Conservation (phyloP, 345 rosid species). For the Sonneratia alba region DNA sequence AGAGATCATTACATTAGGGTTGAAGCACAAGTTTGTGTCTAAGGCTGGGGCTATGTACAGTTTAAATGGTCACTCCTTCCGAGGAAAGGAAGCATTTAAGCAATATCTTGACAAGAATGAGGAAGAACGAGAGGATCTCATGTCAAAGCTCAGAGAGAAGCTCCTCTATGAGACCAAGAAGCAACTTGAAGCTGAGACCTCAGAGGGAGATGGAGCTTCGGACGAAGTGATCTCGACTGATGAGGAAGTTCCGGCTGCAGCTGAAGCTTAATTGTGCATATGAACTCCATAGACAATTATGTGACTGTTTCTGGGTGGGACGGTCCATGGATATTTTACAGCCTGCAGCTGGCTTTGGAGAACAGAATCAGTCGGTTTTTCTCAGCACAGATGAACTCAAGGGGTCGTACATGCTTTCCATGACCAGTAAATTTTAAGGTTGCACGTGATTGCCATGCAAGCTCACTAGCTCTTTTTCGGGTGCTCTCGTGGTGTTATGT, state of each 20-base stretch:
- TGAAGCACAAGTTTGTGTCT: conserved; percentile 58
- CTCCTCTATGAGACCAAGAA: conserved; percentile 25
- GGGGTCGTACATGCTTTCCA: too few species aligned
- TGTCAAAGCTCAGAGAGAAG: conserved; percentile 52
- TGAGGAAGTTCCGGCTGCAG: conserved; percentile 61
- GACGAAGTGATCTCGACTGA: conserved; percentile 30
- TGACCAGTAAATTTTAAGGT: too few species aligned
- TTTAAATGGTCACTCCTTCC: conserved; percentile 40
- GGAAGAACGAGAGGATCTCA: conserved; percentile 47
- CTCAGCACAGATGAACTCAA: too few species aligned
- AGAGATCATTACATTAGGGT: conserved; percentile 63
- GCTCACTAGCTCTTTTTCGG: too few species aligned
- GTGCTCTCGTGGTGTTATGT: too few species aligned
- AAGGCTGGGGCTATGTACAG: conserved; percentile 42
- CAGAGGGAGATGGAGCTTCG: conserved; percentile 23
- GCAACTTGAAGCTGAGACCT: conserved; percentile 18
- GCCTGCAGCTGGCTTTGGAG: too few species aligned
- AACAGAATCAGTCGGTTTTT: too few species aligned
- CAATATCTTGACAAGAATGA: conserved; percentile 42
- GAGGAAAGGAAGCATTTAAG: conserved; percentile 77
- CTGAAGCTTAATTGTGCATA: conserved; percentile 31
- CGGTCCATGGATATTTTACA: too few species aligned
- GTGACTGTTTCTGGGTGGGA: too few species aligned
- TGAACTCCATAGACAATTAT: background rate
- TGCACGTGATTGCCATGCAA: too few species aligned